These are phyloP conservation scores for Acer saccharum DNA, from an alignment of 345 rosid genomes.

Conservation along the genomic window DNA sequence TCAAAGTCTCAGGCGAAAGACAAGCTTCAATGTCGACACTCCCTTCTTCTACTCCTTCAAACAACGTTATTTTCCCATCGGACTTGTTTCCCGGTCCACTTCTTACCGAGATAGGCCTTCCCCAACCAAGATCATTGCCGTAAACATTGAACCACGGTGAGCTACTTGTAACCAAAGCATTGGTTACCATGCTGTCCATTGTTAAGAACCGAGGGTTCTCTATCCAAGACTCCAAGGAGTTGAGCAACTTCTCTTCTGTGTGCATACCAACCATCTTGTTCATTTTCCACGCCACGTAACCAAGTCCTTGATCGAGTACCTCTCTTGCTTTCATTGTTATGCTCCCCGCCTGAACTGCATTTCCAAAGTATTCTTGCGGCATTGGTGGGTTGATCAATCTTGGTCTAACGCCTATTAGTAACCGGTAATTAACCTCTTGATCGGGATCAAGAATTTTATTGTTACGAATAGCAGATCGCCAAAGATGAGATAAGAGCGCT, in stretches of 20 bases:
- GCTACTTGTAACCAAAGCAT: conserved; percentile 17
- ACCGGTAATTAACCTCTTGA: background rate
- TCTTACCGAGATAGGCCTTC: conserved; percentile 39
- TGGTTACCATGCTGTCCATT: background rate
- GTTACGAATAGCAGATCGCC: conserved; percentile 16
- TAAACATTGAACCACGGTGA: conserved; percentile 41
- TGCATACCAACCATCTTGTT: conserved; percentile 20
- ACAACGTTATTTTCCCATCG: conserved; percentile 35
- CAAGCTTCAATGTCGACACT: conserved; percentile 39
- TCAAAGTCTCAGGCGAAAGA: conserved; percentile 13
- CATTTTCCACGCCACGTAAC: conserved; percentile 29
- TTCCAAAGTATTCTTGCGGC: conserved; percentile 27
- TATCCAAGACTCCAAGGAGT: conserved; percentile 27
- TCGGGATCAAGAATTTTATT: background rate
- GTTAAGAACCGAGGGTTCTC: conserved; percentile 17
- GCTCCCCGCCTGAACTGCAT: background rate
- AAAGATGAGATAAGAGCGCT: conserved; percentile 27
- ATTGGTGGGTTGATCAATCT: conserved; percentile 4
- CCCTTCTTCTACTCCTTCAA: conserved; percentile 36
- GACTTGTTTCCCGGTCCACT: conserved; percentile 32
- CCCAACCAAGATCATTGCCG: conserved; percentile 49
- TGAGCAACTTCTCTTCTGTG: conserved; percentile 24
- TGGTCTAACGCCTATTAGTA: background rate
- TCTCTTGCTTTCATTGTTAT: conserved; percentile 13
- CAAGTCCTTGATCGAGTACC: conserved; percentile 14